Conservation (phyloP, 2,329 filamentous ascomycete genomes). For the Pestalotiopsis sp. region DNA sequence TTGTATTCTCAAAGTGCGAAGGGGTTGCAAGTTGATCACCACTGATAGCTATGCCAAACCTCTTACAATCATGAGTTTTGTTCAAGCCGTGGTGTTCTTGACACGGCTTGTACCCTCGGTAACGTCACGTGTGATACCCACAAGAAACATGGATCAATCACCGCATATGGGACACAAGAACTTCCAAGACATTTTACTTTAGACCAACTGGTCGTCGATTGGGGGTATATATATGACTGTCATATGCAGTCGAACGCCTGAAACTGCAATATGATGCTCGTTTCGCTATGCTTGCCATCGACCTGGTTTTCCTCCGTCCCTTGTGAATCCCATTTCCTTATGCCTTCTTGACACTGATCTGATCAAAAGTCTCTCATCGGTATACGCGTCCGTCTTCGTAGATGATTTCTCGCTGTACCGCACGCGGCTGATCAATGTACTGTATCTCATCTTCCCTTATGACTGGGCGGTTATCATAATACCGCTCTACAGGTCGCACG, state of each 20-base stretch:
- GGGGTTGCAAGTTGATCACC: not conserved
- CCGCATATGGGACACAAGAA: too few relatives aligned
- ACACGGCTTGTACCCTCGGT: too few relatives aligned
- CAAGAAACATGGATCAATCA: too few relatives aligned
- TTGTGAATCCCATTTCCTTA: not conserved
- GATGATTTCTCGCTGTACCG: slow-evolving; percentile 42
- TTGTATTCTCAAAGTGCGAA: not conserved
- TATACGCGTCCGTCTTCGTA: slow-evolving; percentile 42
- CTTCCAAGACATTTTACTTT: too few relatives aligned
- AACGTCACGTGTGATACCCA: too few relatives aligned
- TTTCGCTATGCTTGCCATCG: too few relatives aligned
- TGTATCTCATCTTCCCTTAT: slow-evolving; percentile 40
- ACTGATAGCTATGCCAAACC: not conserved
- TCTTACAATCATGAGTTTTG: not conserved
- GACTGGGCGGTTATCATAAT: slow-evolving; percentile 39
- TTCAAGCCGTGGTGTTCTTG: not conserved
- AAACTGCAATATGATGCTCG: too few relatives aligned
- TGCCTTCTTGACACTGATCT: not conserved
- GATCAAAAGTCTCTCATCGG: slow-evolving; percentile 19
- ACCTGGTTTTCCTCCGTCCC: not conserved
- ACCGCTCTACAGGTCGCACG: slow-evolving; percentile 43
- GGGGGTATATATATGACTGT: too few relatives aligned
- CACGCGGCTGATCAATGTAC: slow-evolving; percentile 46
- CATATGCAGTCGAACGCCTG: too few relatives aligned
- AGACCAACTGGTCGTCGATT: too few relatives aligned